Percentiles rank a stretch among this genome's conserved stretches.
Evolutionary conservation across 2,329 filamentous ascomycete genomes (phyloP).

Genomic region (Epichloe sp.): DNA sequence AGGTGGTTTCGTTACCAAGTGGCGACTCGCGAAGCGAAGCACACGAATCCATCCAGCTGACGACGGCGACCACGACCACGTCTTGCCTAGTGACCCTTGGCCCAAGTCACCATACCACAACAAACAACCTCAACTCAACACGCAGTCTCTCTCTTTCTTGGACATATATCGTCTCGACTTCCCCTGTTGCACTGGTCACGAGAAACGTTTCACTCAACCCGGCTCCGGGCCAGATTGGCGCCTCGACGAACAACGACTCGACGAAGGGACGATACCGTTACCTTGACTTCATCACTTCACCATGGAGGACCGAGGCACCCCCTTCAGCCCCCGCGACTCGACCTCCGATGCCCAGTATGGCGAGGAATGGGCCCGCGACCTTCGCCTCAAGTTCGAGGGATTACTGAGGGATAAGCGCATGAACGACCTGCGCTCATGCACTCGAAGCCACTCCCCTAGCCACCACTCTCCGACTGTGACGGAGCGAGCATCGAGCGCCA

Average conservation of each 20-base stretch:
- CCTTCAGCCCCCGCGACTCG: conserved; percentile 16
- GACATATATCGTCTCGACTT: neutral
- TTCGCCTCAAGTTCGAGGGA: conserved; percentile 76
- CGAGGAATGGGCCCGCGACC: conserved; percentile 63
- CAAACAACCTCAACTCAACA: neutral
- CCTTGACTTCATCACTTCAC: conserved; percentile 6
- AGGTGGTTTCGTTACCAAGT: conserved; percentile 1
- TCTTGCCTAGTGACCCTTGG: neutral
- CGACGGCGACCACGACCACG: conserved; percentile 7
- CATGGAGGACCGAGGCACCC: conserved; percentile 28
- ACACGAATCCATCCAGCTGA: conserved; percentile 8
- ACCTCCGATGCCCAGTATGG: conserved; percentile 34
- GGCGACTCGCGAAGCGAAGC: conserved; percentile 4
- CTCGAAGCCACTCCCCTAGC: conserved; percentile 47
- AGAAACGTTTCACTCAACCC: neutral
- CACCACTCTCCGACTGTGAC: conserved; percentile 42
- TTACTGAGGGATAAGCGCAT: conserved; percentile 76
- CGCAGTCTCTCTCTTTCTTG: neutral
- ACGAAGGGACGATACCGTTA: neutral
- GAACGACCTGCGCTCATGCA: conserved; percentile 50
- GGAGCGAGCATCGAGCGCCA: conserved; percentile 37
- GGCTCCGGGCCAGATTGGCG: neutral
- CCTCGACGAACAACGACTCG: neutral
- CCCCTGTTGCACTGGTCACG: neutral
- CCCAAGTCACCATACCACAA: neutral